Evolutionary conservation across 345 rosid genomes (phyloP), one percentile per base, ranked within the genome.

Genomic region (Eucalyptus tenuipes): DNA sequence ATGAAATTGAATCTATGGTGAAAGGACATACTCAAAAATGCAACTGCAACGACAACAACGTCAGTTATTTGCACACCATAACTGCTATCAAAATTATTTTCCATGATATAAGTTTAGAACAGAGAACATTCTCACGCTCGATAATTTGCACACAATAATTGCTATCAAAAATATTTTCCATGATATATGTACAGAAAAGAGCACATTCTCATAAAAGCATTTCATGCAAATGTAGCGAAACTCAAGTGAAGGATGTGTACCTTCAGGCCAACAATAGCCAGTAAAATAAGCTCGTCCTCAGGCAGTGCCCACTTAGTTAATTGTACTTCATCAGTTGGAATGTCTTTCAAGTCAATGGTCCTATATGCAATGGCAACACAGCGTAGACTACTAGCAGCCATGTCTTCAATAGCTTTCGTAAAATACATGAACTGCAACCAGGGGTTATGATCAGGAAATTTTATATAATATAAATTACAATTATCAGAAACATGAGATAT

Each of bases 351-450:
- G 27, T 85, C 47, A 88, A 29, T 17, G 45, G 85, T 53, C 33
- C 87, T 88, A n/a, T 91, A 87, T 2, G 94, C 96, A 85, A 94
- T 91, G 8, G 94, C 96, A 52, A 94, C 91, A 90, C 96, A 93
- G 48, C 94, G 85, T 31, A 94, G 87, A 88, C 95, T 91, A 84
- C 89, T 92, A 33, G 89, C 92, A 29, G 94, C 94, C 95, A 93
- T 91, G 17, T 90, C 44, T 85, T 93, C 42, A 49, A 94, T 91
- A 44, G 92, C 53, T 2, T n/a, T 89, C 79, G 25, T 88, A 11
- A 94, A 50, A 40, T 87, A 75, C 87, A 0, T 48, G 42, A 88
- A 86, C 47, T 90, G 86, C 57, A 29, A 85, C 31, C 86, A 27
- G 49, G 33, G 33, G 68, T 61, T 61, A 61, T 29, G 33, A 61